Percentiles rank a stretch among this genome's conserved stretches.
Conservation (phyloP, 202 grass and related monocot species). For the Bolboschoenoplectus hybrid region DNA sequence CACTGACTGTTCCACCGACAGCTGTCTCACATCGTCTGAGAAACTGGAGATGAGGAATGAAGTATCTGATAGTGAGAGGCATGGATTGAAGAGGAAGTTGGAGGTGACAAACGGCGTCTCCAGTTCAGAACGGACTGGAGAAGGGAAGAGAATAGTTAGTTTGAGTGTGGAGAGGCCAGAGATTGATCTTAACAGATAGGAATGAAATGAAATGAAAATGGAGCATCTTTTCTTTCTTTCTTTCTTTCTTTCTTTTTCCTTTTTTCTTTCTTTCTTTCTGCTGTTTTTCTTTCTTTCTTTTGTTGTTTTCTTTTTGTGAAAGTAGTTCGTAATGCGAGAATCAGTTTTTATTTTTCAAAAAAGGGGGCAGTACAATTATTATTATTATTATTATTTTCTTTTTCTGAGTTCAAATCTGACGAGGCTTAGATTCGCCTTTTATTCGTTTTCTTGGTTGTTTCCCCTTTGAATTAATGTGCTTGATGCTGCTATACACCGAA, state of each 20-base stretch:
- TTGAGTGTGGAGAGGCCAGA: slow-evolving; percentile 43
- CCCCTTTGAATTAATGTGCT: slow-evolving; percentile 24
- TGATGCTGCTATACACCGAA: slow-evolving; percentile 34
- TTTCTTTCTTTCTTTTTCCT: slow-evolving; percentile 24
- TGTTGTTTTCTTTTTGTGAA: slow-evolving; percentile 38
- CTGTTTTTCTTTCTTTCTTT: slow-evolving; percentile 39
- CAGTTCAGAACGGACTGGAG: slow-evolving; percentile 43
- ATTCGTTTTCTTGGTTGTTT: slow-evolving; percentile 37
- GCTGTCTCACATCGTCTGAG: slow-evolving; percentile 66
- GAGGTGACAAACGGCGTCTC: slow-evolving; percentile 22
- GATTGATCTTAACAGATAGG: slow-evolving; percentile 85
- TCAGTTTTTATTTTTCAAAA: slow-evolving; percentile 38
- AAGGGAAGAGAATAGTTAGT: slow-evolving; percentile 43
- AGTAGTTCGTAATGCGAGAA: slow-evolving; percentile 43
- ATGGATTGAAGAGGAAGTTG: slow-evolving; percentile 48
- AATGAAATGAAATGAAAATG: slow-evolving; percentile 23
- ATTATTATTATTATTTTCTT: neutral
- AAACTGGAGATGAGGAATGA: slow-evolving; percentile 46
- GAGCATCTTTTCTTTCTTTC: slow-evolving; percentile 37
- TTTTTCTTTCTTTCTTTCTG: slow-evolving; percentile 37
- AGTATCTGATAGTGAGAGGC: slow-evolving; percentile 18
- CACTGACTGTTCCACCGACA: slow-evolving; percentile 47
- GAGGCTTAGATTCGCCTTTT: slow-evolving; percentile 29
- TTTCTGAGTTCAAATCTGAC: slow-evolving; percentile 26
- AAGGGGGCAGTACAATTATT: slow-evolving; percentile 19